Evolutionary conservation across 768 basidiomycete species (phyloP).

Genomic region (Coprinopsis marcescibilis): DNA sequence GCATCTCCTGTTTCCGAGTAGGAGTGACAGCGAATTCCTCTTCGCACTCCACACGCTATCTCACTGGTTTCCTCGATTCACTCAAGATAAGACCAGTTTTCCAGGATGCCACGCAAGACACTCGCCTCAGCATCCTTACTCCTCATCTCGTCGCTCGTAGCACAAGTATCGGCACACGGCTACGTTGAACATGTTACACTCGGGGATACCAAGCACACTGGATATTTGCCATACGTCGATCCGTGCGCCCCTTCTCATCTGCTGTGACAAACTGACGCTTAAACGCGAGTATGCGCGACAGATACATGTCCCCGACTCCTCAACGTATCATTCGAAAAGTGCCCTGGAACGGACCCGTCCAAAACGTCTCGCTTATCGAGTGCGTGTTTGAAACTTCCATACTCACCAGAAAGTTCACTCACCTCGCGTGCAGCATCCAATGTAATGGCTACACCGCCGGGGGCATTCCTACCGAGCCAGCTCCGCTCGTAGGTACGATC

Average conservation of each 20-base stretch:
- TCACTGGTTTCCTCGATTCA: no score
- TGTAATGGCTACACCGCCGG: constrained; percentile 23
- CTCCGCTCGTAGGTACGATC: constrained; percentile 32
- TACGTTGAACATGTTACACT: constrained; percentile 29
- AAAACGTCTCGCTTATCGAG: constrained; percentile 5
- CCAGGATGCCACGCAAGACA: no score
- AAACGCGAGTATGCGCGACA: no score
- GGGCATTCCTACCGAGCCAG: constrained; percentile 27
- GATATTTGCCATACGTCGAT: constrained; percentile 30
- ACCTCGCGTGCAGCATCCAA: constrained; percentile 18
- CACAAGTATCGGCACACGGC: constrained; percentile 21
- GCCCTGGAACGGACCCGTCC: constrained; percentile 25
- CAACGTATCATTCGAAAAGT: constrained; percentile 29
- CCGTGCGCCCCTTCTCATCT: constrained; percentile 25
- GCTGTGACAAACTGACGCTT: no score
- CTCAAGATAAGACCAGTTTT: no score
- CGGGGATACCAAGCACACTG: constrained; percentile 26
- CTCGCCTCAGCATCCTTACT: no score
- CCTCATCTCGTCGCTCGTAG: not conserved
- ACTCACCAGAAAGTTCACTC: not conserved
- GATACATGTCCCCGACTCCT: constrained; percentile 1
- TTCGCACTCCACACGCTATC: no score
- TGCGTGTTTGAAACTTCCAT: not conserved
- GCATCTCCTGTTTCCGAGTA: no score
- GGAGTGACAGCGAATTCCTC: no score